Base-by-base conservation (phyloP, 2,329 filamentous ascomycete genomes). In the Paecilomyces sp. region DNA sequence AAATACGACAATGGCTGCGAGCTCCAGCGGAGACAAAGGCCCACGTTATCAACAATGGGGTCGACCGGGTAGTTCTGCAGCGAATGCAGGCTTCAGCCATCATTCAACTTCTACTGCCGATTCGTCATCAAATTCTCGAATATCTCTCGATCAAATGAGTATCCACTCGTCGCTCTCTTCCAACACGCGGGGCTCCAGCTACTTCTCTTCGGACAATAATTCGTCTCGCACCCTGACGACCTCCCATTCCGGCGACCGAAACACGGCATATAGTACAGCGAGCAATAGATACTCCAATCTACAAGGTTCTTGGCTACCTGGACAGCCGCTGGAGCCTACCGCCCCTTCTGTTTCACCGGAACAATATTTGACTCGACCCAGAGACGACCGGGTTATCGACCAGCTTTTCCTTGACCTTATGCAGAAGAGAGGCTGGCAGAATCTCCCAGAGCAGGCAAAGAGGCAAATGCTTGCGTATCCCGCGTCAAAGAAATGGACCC, bases 391-490 rank as follows among this genome's bases (percentile, higher is more conserved):
- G 61, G 79, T 96, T 13, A 89, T 97, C 54, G 91, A 97, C 72
- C 87, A 92, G 70, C 90, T 96, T 80, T 97, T 97, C 70, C 81
- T 92, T 69, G 88, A 91, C 57, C 80, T 99, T 65, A 97, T 99
- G 94, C 90, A 96, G 70, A 97, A 97, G 78, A 86, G 94, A 77
- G 94, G 93, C 65, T 97, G 92, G 91, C 94, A 96, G 78, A 95
- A 95, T 75, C 80, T 99, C 64, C 94, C 94, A 4, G 94, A 99
- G 71, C 91, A 96, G 78, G 94, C 94, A 31, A 86, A 89, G 66
- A 84, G 93, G 62, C 94, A 97, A 79, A 97, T 99, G 93, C 85
- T 94, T 77, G 92, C 92, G 41, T 97, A 99, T 73, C 91, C 92
- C 13, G 85, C 94, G 8, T 85, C 88, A 64, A 97, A 97, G 81